Evolutionary conservation across 768 basidiomycete species (phyloP).

Genomic region (Kwoniella dejecticola): DNA sequence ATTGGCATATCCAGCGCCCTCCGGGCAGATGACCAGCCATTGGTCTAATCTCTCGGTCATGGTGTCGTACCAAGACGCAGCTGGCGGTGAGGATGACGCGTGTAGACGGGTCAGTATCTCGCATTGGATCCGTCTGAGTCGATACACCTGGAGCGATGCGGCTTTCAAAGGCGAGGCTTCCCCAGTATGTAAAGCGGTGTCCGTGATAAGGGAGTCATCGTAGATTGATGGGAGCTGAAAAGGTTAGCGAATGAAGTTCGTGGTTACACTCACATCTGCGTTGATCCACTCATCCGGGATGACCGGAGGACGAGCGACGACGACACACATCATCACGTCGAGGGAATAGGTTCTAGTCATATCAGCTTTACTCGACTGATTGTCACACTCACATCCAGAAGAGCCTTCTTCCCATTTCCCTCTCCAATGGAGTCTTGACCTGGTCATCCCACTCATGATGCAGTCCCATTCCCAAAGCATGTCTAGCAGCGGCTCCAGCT

Average conservation of each 20-base stretch:
- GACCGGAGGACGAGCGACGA: constrained; percentile 19
- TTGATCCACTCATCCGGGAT: constrained; percentile 26
- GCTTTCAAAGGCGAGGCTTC: constrained; percentile 13
- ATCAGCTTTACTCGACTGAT: not conserved
- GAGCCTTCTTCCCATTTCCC: constrained; percentile 25
- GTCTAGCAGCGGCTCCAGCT: constrained; percentile 18
- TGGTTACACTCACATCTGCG: constrained; percentile 11
- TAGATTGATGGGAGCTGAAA: constrained; percentile 11
- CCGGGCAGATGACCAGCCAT: constrained; percentile 7
- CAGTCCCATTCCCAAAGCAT: constrained; percentile 20
- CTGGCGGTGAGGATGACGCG: constrained; percentile 3
- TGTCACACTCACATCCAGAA: constrained; percentile 28
- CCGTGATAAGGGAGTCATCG: constrained; percentile 15
- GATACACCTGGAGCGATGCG: constrained; percentile 20
- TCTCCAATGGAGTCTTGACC: constrained; percentile 11
- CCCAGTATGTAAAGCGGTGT: not conserved
- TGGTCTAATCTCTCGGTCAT: constrained; percentile 6
- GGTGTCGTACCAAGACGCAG: constrained; percentile 15
- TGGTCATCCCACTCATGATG: constrained; percentile 14
- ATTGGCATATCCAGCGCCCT: constrained; percentile 2
- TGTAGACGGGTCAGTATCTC: constrained; percentile 24
- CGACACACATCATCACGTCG: constrained; percentile 21
- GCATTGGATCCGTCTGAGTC: constrained; percentile 21
- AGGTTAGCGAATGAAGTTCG: not conserved
- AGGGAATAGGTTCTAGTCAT: constrained; percentile 24